phyloP scores from a whole-genome alignment of 2,329 filamentous ascomycete species.

The Pyrenophora tritici-repentis region DNA sequence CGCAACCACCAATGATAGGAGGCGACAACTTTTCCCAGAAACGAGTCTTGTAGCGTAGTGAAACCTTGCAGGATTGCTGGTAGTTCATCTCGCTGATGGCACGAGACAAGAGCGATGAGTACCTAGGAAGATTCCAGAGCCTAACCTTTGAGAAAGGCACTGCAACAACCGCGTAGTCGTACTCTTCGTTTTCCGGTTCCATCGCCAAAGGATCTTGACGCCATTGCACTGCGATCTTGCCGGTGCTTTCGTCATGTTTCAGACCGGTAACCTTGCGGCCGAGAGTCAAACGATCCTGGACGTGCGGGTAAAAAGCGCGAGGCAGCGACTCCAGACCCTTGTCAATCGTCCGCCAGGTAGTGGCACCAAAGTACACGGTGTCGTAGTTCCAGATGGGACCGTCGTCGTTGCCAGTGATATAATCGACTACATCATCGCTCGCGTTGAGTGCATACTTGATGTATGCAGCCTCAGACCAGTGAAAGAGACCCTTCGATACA shows the following conservation, averaged over 20 bases:
- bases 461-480: slow-evolving; percentile 69
- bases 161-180: slow-evolving; percentile 70
- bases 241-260: slow-evolving; percentile 55
- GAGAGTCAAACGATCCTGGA: slow-evolving; percentile 62
- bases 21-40: slow-evolving; percentile 61
- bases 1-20: slow-evolving; percentile 69
- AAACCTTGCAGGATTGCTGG: slow-evolving; percentile 60
- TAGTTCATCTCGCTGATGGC: slow-evolving; percentile 58
- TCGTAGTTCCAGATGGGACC: slow-evolving; percentile 59
- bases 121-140: slow-evolving; percentile 63
- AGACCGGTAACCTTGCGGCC: slow-evolving; percentile 63
- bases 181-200: slow-evolving; percentile 55
- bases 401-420: slow-evolving; percentile 43
- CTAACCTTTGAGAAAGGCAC: slow-evolving; percentile 68
- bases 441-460: slow-evolving; percentile 63
- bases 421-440: slow-evolving; percentile 59
- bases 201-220: slow-evolving; percentile 53
- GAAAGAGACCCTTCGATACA: slow-evolving; percentile 61
- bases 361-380: slow-evolving; percentile 62
- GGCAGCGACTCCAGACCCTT: slow-evolving; percentile 65
- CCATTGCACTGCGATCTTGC: slow-evolving; percentile 65
- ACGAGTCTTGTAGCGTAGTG: slow-evolving; percentile 69
- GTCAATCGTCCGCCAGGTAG: slow-evolving; percentile 68
- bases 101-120: slow-evolving; percentile 56
- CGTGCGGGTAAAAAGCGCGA: slow-evolving; percentile 64